These are phyloP conservation scores for Yamagishiella unicocca DNA, from an alignment of 139 green algal genomes.

Conservation along the genomic window DNA sequence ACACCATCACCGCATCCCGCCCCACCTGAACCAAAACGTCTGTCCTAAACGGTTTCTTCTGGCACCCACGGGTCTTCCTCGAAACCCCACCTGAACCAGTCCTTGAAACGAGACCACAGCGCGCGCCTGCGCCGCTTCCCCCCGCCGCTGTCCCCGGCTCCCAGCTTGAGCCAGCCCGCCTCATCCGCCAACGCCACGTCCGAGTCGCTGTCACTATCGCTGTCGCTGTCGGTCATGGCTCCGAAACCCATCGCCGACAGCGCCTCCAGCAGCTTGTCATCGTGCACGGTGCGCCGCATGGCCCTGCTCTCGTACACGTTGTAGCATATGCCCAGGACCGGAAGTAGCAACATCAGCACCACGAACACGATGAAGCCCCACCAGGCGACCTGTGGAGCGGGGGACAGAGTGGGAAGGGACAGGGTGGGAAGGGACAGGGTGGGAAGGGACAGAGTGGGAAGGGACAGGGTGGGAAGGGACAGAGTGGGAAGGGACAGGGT, in stretches of 20 bases:
- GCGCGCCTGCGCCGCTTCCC: background rate
- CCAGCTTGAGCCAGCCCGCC: background rate
- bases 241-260: conserved; percentile 3
- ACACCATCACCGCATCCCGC: too few species aligned
- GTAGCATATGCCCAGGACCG: background rate
- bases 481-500: too few species aligned
- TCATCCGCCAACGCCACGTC: background rate
- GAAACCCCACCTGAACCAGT: conserved; percentile 32
- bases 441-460: too few species aligned
- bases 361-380: conserved; percentile 40
- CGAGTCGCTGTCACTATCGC: background rate
- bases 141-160: background rate
- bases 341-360: conserved; percentile 1
- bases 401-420: too few species aligned
- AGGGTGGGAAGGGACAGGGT: too few species aligned
- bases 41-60: too few species aligned
- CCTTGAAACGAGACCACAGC: background rate
- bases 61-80: too few species aligned
- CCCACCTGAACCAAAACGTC: too few species aligned
- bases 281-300: background rate
- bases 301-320: background rate
- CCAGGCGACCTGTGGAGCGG: conserved; percentile 6
- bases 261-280: conserved; percentile 28
- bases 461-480: too few species aligned
- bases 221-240: background rate